phyloP scores from a whole-genome alignment of 2,329 filamentous ascomycete species.

The Clonostachys chloroleuca region DNA sequence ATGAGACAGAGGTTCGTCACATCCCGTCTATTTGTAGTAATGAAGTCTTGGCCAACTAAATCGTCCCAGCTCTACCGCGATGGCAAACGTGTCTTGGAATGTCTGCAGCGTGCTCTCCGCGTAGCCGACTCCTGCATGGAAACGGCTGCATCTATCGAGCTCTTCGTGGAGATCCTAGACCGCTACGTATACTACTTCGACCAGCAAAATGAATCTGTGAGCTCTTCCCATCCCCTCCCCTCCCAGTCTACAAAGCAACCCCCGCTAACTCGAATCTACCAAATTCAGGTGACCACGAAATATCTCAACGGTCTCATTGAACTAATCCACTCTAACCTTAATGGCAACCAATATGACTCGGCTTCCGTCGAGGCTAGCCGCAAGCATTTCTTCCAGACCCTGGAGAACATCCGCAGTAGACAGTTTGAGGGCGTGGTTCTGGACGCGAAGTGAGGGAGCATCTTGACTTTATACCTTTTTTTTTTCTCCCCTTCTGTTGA shows the following conservation, averaged over 20 bases:
- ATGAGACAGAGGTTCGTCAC: slow-evolving; percentile 67
- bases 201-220: slow-evolving; percentile 91
- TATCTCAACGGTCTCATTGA: slow-evolving; percentile 98
- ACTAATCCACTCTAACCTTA: slow-evolving; percentile 93
- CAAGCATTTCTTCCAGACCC: slow-evolving; percentile 89
- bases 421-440: slow-evolving; percentile 91
- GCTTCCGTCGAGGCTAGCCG: slow-evolving; percentile 82
- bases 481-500: not conserved
- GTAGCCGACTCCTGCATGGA: slow-evolving; percentile 99
- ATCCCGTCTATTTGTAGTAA: not conserved
- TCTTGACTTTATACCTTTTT: not conserved
- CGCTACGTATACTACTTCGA: slow-evolving; percentile 99
- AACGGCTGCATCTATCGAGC: slow-evolving; percentile 90
- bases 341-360: slow-evolving; percentile 77
- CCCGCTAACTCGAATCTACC: slow-evolving; percentile 6
- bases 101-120: slow-evolving; percentile 87
- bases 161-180: slow-evolving; percentile 98
- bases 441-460: slow-evolving; percentile 38
- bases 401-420: slow-evolving; percentile 87
- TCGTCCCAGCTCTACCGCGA: slow-evolving; percentile 81
- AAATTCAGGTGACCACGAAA: slow-evolving; percentile 74
- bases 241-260: not conserved
- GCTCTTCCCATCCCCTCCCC: slow-evolving; percentile 13
- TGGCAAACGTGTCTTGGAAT: slow-evolving; percentile 94
- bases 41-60: not conserved